Evolutionary conservation across 2,329 filamentous ascomycete species (phyloP).

Genomic region (Diaporthe humulicola): DNA sequence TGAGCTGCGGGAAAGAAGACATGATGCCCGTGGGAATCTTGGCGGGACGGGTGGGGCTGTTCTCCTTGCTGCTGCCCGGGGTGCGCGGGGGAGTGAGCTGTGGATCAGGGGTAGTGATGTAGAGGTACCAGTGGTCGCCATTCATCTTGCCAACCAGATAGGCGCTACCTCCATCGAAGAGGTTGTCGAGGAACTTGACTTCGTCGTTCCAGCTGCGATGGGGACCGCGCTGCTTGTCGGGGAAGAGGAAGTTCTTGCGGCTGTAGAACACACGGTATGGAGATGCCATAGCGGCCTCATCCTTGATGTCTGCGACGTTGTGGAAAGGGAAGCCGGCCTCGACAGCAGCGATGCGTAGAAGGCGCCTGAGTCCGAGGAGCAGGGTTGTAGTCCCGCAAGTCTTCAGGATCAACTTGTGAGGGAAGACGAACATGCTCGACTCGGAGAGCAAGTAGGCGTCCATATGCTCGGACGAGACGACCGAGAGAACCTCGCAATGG

Average conservation of each 20-base stretch:
- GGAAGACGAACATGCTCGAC: constrained; percentile 99
- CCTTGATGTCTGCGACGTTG: constrained; percentile 74
- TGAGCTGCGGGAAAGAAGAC: constrained; percentile 47
- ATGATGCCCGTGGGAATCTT: constrained; percentile 67
- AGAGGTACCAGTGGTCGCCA: constrained; percentile 98
- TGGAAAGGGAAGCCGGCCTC: constrained; percentile 91
- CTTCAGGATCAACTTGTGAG: constrained; percentile 99
- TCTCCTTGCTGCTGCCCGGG: constrained; percentile 67
- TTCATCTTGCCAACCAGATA: constrained; percentile 99
- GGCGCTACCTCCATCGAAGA: constrained; percentile 92
- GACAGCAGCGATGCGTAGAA: constrained; percentile 90
- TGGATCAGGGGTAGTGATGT: constrained; percentile 89
- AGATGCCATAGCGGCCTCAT: constrained; percentile 82
- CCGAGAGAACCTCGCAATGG: constrained; percentile 97
- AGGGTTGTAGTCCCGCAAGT: constrained; percentile 98
- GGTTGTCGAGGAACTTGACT: constrained; percentile 90
- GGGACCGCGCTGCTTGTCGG: constrained; percentile 91
- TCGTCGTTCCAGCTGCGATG: constrained; percentile 99
- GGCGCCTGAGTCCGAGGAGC: constrained; percentile 87
- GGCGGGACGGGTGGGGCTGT: constrained; percentile 57
- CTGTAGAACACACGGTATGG: constrained; percentile 99
- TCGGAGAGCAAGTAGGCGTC: constrained; percentile 98
- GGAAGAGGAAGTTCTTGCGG: constrained; percentile 97
- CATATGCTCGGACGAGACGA: constrained; percentile 92
- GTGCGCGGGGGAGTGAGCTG: constrained; percentile 86